These are phyloP conservation scores for Aspergillus fijiensis DNA, from an alignment of 2,329 filamentous ascomycete genomes.

Conservation along the genomic window DNA sequence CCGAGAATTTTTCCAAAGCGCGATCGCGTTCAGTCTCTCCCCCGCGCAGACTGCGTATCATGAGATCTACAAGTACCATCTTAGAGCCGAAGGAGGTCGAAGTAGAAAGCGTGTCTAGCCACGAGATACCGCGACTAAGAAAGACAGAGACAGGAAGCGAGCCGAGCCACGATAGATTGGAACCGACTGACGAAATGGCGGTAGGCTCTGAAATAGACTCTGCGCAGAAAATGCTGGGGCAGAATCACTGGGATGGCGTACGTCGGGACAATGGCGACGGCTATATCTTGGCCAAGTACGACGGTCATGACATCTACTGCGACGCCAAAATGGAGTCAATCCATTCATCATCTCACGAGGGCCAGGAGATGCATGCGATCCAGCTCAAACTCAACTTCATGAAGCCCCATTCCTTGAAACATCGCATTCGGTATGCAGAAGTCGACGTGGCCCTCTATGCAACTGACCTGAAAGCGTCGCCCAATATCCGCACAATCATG, in stretches of 20 bases:
- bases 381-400: conserved; percentile 11
- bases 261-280: conserved; percentile 7
- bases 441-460: neutral
- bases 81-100: neutral
- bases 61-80: neutral
- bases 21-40: neutral
- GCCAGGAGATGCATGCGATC: conserved; percentile 3
- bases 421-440: conserved; percentile 7
- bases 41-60: neutral
- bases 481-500: conserved; percentile 9
- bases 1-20: neutral
- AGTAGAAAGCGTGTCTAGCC: neutral
- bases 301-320: conserved; percentile 6
- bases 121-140: neutral
- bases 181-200: neutral
- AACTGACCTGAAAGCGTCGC: neutral
- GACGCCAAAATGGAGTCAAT: conserved; percentile 10
- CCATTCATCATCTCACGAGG: neutral
- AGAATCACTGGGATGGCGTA: conserved; percentile 4
- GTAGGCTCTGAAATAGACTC: neutral
- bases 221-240: neutral
- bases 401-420: conserved; percentile 6
- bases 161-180: neutral
- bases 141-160: neutral
- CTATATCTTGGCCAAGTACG: conserved; percentile 6